A percentile compares a stretch with the other conserved stretches of the same genome.
These are phyloP conservation scores for Fusarium abutilonis DNA, from an alignment of 2,329 filamentous ascomycete species.

Conservation along the genomic window DNA sequence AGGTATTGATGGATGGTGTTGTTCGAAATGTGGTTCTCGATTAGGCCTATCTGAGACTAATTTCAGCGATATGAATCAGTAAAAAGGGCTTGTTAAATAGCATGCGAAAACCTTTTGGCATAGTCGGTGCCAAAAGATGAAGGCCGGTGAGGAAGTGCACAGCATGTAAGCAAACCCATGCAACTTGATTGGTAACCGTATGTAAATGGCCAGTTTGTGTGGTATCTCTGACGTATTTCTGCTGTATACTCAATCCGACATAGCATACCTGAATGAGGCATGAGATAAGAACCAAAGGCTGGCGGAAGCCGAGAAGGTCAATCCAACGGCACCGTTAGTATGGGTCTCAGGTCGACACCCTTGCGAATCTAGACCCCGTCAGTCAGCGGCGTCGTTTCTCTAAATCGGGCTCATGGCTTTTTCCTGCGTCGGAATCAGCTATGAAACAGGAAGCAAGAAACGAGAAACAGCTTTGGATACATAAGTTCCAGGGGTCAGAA, in stretches of 20 bases:
- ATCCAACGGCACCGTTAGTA: slow-evolving; percentile 5
- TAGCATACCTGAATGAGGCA: too few relatives aligned
- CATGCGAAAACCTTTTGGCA: neutral
- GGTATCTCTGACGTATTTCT: neutral
- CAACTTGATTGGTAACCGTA: neutral
- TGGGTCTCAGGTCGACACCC: slow-evolving; percentile 10
- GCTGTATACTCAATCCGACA: neutral
- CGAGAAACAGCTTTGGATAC: slow-evolving; percentile 11
- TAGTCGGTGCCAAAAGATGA: neutral
- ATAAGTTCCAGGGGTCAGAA: slow-evolving; percentile 13
- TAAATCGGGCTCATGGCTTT: slow-evolving; percentile 28
- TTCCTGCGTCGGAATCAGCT: slow-evolving; percentile 14
- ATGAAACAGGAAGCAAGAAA: slow-evolving; percentile 36
- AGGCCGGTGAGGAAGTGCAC: neutral
- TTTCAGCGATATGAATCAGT: slow-evolving; percentile 3
- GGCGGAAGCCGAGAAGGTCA: neutral
- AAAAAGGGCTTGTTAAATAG: neutral
- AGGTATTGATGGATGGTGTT: slow-evolving; percentile 3
- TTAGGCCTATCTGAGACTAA: slow-evolving; percentile 6
- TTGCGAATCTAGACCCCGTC: slow-evolving; percentile 7
- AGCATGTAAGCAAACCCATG: neutral
- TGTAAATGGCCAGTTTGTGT: too few relatives aligned
- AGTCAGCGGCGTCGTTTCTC: slow-evolving; percentile 12
- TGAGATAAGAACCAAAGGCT: neutral
- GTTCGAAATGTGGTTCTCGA: slow-evolving; percentile 13